Conservation (phyloP, 177 flowering plant genomes). For the Vitis hybrid region DNA sequence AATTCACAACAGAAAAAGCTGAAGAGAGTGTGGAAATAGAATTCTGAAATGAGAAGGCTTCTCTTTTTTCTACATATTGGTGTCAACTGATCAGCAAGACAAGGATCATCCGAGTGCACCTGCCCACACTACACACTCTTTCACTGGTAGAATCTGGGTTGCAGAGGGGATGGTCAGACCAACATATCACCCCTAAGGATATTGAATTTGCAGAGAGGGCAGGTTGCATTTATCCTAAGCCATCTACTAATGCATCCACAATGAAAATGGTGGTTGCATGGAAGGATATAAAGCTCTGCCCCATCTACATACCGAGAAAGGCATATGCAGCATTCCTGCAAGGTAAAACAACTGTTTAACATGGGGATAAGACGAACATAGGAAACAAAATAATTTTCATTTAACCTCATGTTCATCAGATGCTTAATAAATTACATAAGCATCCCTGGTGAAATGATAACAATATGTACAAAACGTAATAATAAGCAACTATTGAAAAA, state of each 20-base stretch:
- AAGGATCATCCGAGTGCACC: not conserved
- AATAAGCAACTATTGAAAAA: too few species aligned
- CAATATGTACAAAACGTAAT: too few species aligned
- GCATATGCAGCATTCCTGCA: conserved; percentile 81
- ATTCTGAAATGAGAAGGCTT: too few species aligned
- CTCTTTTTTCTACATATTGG: too few species aligned
- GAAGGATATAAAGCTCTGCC: conserved; percentile 55
- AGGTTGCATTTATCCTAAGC: conserved; percentile 78
- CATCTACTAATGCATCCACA: conserved; percentile 60
- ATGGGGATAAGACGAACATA: not conserved
- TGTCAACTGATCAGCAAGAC: not conserved
- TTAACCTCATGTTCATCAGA: too few species aligned
- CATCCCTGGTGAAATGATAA: too few species aligned
- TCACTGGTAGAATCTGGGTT: too few species aligned
- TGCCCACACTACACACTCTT: too few species aligned
- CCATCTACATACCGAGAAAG: conserved; percentile 61
- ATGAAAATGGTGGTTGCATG: conserved; percentile 78
- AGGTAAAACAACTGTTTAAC: not conserved
- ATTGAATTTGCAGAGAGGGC: conserved; percentile 75
- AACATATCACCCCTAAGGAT: conserved; percentile 43
- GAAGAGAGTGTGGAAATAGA: too few species aligned
- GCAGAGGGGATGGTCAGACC: conserved; percentile 19
- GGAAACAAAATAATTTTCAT: too few species aligned
- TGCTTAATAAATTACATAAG: too few species aligned
- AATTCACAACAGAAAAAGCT: too few species aligned